Evolutionary conservation across 495 filamentous ascomycete genomes (phyloP).

Genomic region (Cudoniella acicularis): DNA sequence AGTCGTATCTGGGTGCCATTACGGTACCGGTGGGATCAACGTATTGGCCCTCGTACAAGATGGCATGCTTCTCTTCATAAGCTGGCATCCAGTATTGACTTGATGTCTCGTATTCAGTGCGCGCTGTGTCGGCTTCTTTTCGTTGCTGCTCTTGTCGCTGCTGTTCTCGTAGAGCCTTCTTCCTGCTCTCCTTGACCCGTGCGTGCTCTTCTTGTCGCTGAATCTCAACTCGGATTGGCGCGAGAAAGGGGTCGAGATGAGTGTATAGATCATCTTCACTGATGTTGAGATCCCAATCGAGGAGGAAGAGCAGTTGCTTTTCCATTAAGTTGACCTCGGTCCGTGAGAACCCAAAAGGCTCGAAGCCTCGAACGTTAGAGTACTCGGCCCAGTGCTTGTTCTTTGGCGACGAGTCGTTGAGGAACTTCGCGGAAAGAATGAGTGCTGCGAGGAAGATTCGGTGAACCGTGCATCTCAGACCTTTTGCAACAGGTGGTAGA

Average conservation of each 20-base stretch:
- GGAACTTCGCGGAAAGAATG: slow-evolving; percentile 92
- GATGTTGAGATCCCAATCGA: slow-evolving; percentile 91
- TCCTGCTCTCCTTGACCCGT: slow-evolving; percentile 7
- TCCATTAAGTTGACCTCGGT: slow-evolving; percentile 99
- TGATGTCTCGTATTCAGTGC: slow-evolving; percentile 8
- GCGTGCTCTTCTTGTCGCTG: slow-evolving; percentile 11
- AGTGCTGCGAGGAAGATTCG: slow-evolving; percentile 95
- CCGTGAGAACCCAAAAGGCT: slow-evolving; percentile 84
- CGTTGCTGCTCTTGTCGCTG: slow-evolving; percentile 1
- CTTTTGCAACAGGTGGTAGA: slow-evolving; percentile 91
- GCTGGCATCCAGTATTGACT: slow-evolving; percentile 11
- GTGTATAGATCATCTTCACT: slow-evolving; percentile 77
- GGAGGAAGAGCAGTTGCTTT: slow-evolving; percentile 88
- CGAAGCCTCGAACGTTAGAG: slow-evolving; percentile 69
- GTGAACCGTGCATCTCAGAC: slow-evolving; percentile 94
- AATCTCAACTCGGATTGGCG: slow-evolving; percentile 60
- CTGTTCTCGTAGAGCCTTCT: slow-evolving; percentile 8
- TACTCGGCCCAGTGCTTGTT: slow-evolving; percentile 99
- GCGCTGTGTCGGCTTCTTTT: slow-evolving; percentile 1
- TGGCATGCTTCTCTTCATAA: slow-evolving; percentile 7
- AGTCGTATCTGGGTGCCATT: slow-evolving; percentile 15
- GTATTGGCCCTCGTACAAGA: slow-evolving; percentile 9
- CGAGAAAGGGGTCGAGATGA: slow-evolving; percentile 85
- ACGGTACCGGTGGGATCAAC: background rate
- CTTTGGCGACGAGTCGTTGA: slow-evolving; percentile 97